Conservation (phyloP, 495 filamentous ascomycete genomes). For the Aspergillus olivimuriae region DNA sequence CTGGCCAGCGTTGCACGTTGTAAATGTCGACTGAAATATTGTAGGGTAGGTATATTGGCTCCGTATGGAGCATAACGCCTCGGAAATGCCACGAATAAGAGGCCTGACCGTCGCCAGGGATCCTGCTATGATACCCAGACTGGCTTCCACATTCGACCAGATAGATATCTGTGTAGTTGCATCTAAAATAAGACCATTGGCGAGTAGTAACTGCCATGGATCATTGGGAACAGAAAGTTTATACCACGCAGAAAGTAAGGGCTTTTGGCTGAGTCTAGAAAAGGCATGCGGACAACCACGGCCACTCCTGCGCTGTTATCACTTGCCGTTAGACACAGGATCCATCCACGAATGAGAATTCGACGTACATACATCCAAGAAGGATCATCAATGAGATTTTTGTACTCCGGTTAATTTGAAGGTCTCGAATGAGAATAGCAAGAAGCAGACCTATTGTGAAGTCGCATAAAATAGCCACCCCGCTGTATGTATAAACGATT, state of each 20-base stretch:
- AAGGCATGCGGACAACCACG: constrained; percentile 33
- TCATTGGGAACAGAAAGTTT: constrained; percentile 3
- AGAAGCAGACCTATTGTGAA: constrained; percentile 31
- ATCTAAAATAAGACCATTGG: constrained; percentile 13
- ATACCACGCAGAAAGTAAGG: constrained; percentile 29
- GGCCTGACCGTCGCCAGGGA: constrained; percentile 35
- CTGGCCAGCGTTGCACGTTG: too few relatives aligned
- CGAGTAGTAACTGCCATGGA: background rate
- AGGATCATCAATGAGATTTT: constrained; percentile 23
- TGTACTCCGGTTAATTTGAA: constrained; percentile 23
- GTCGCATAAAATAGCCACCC: constrained; percentile 26
- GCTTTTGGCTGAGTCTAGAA: constrained; percentile 20
- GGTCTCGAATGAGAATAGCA: constrained; percentile 23
- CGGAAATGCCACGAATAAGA: constrained; percentile 19
- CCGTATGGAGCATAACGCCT: too few relatives aligned
- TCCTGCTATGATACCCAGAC: constrained; percentile 34
- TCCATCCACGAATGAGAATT: background rate
- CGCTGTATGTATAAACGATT: constrained; percentile 34
- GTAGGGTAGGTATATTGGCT: too few relatives aligned
- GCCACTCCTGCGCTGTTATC: constrained; percentile 25
- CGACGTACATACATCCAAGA: constrained; percentile 29
- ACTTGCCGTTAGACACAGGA: background rate
- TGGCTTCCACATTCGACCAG: constrained; percentile 35
- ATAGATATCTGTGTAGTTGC: constrained; percentile 31
- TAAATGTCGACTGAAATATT: too few relatives aligned